phyloP scores from a whole-genome alignment of 495 filamentous ascomycete genomes.

The Neurospora pannonica region DNA sequence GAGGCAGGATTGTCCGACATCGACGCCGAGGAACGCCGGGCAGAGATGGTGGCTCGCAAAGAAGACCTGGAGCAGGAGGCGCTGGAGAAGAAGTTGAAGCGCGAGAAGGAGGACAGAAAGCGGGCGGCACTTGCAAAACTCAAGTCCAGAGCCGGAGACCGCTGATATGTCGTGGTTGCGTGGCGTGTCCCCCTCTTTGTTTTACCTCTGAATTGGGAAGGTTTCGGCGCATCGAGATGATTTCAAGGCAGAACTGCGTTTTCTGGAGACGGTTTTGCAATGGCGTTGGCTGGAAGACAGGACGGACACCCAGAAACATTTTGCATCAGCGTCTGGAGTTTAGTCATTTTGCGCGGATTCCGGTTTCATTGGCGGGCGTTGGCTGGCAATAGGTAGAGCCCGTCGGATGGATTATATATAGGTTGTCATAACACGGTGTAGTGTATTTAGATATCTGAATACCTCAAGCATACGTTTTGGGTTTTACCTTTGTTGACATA shows the following conservation, averaged over 20 bases:
- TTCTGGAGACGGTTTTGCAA: conserved; percentile 5
- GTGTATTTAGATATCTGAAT: not conserved
- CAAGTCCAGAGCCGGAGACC: conserved; percentile 9
- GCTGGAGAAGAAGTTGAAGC: conserved; percentile 32
- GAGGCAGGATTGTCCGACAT: conserved; percentile 52
- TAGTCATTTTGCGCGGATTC: not conserved
- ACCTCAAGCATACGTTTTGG: not conserved
- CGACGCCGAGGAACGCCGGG: conserved; percentile 46
- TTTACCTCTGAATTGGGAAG: not conserved
- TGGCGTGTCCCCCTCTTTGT: not conserved
- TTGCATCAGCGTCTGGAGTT: conserved; percentile 19
- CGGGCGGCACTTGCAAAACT: conserved; percentile 12
- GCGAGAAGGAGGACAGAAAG: conserved; percentile 37
- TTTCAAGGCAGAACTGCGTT: not conserved
- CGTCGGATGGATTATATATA: not conserved
- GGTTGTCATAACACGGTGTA: not conserved
- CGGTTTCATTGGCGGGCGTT: not conserved
- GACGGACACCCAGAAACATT: conserved; percentile 10
- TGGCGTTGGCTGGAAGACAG: conserved; percentile 10
- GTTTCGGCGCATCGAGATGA: not conserved
- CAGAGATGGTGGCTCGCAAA: conserved; percentile 34
- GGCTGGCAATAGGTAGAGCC: not conserved
- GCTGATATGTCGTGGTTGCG: conserved; percentile 4
- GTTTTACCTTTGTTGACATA: not conserved
- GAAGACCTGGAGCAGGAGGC: conserved; percentile 44